Percentiles rank a stretch among this genome's conserved stretches.
phyloP scores from a whole-genome alignment of 2,329 filamentous ascomycete genomes.

The Septoria petroselini region DNA sequence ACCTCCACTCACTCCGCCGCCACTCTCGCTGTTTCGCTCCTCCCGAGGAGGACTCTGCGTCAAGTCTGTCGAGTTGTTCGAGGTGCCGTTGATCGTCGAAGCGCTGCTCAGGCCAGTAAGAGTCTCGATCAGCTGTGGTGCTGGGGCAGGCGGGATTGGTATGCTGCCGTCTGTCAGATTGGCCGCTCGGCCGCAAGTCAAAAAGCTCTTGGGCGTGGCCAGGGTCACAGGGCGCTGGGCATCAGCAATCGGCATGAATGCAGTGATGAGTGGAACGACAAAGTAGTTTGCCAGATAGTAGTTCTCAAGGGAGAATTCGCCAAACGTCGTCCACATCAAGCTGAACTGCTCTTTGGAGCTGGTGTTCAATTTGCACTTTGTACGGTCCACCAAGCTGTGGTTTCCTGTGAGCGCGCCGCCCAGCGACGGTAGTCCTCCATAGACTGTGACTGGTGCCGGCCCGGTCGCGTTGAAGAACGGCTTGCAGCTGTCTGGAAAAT shows the following conservation, averaged over 20 bases:
- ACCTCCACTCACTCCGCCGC: slow-evolving; percentile 2
- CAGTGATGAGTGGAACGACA: slow-evolving; percentile 15
- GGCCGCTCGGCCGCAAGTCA: slow-evolving; percentile 14
- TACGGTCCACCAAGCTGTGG: slow-evolving; percentile 4
- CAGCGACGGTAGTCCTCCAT: slow-evolving; percentile 10
- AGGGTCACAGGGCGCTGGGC: slow-evolving; percentile 11
- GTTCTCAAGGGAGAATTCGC: neutral
- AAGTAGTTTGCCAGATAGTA: slow-evolving; percentile 16
- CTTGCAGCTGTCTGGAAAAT: slow-evolving; percentile 19
- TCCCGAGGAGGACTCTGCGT: neutral
- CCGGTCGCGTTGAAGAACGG: slow-evolving; percentile 16
- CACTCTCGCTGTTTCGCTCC: neutral
- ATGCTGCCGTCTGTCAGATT: slow-evolving; percentile 15
- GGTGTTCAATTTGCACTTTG: slow-evolving; percentile 6
- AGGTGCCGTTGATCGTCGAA: slow-evolving; percentile 2
- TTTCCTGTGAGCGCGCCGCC: slow-evolving; percentile 18
- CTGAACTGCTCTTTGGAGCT: slow-evolving; percentile 6
- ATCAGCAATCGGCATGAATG: slow-evolving; percentile 21
- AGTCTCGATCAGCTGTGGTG: slow-evolving; percentile 2
- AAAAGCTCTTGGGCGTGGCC: slow-evolving; percentile 11
- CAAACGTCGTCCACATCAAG: slow-evolving; percentile 19
- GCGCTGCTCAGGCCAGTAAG: too few relatives aligned
- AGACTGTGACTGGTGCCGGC: neutral
- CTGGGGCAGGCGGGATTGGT: neutral
- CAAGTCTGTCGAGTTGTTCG: neutral